Conservation (phyloP, 2,329 filamentous ascomycete species). For the Arachnopeziza araneosa region DNA sequence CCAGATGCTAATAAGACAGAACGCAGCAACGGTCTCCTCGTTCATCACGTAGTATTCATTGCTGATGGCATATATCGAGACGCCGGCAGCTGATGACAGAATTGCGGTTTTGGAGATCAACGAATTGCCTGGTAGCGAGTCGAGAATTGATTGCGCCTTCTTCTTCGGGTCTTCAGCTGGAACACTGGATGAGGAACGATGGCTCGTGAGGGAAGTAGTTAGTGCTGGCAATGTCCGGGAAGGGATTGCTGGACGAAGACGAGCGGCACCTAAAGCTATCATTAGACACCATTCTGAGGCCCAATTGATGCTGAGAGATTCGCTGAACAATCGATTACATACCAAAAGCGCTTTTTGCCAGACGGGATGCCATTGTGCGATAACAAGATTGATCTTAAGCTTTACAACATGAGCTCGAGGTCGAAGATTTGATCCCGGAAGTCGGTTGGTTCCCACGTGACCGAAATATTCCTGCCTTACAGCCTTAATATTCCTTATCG, state of each 20-base stretch:
- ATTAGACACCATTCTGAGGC: conserved; percentile 25
- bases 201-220: conserved; percentile 58
- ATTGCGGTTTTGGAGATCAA: conserved; percentile 95
- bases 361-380: conserved; percentile 92
- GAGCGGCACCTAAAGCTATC: conserved; percentile 64
- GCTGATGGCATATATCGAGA: conserved; percentile 92
- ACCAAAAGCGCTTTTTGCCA: conserved; percentile 94
- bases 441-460: conserved; percentile 19
- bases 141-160: conserved; percentile 93
- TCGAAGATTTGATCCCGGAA: conserved; percentile 22
- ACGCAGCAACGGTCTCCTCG: conserved; percentile 92
- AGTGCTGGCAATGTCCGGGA: conserved; percentile 70
- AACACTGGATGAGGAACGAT: conserved; percentile 68
- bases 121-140: conserved; percentile 86
- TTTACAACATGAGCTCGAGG: conserved; percentile 23
- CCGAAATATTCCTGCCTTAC: background rate
- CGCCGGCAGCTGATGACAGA: conserved; percentile 84
- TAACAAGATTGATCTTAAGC: conserved; percentile 47
- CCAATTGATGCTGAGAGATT: conserved; percentile 17
- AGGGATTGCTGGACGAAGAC: conserved; percentile 77
- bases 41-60: conserved; percentile 99
- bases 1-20: conserved; percentile 93
- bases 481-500: conserved; percentile 1
- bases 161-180: conserved; percentile 87
- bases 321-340: conserved; percentile 41